These are phyloP conservation scores for Thinopyrum elongatum DNA, from an alignment of 176 grass and related monocot species.

Conservation along the genomic window DNA sequence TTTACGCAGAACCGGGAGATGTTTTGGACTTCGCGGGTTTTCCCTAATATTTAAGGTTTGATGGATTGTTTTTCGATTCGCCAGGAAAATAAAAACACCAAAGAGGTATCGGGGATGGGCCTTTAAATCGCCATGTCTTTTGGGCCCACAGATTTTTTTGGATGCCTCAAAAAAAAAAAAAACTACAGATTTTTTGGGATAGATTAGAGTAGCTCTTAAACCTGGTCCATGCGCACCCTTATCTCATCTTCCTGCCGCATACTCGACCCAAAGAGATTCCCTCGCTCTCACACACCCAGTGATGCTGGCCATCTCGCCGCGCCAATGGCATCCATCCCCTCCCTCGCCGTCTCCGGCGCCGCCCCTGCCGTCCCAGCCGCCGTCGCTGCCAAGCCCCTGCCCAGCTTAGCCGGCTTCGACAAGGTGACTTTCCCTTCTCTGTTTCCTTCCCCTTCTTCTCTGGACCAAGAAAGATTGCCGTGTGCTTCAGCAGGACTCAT, in stretches of 20 bases:
- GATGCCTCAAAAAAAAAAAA: no score
- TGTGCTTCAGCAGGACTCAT: not conserved
- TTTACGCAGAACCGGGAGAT: no score
- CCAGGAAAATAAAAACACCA: no score
- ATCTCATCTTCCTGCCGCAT: conserved; percentile 22
- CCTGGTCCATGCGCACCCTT: not conserved
- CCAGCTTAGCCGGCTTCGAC: conserved; percentile 27
- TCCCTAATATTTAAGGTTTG: no score
- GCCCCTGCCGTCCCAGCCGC: not conserved
- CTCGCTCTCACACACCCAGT: not conserved
- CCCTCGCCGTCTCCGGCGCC: conserved; percentile 30
- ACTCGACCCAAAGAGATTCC: not conserved
- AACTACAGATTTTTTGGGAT: no score
- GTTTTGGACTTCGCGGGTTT: no score
- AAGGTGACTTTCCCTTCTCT: conserved; percentile 16
- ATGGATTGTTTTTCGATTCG: no score
- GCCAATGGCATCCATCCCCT: conserved; percentile 38
- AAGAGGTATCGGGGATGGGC: no score
- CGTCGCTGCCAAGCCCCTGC: not conserved
- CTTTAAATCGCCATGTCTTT: no score
- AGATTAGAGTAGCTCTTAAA: not conserved
- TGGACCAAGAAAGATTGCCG: not conserved
- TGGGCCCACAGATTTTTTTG: no score
- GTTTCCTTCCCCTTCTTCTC: not conserved
- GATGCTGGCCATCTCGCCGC: conserved; percentile 10